A percentile compares a stretch with the other conserved stretches of the same genome.
Conservation (phyloP, 2,329 filamentous ascomycete genomes). For the Cytospora chrysosperma region DNA sequence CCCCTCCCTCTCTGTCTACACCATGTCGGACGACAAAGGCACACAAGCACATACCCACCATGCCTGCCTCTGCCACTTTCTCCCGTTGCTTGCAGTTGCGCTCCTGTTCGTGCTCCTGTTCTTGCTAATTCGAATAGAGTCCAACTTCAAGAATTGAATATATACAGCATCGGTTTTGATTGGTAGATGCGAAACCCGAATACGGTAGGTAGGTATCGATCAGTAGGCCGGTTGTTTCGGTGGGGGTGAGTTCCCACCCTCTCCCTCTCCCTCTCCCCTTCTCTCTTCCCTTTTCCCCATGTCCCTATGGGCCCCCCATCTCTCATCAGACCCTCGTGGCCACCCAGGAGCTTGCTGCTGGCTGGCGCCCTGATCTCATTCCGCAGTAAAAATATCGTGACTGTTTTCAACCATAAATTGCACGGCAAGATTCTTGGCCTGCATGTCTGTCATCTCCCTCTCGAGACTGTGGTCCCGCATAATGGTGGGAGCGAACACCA, state of each 20-base stretch:
- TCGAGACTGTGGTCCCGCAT: constrained; percentile 90
- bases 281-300: no score
- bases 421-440: constrained; percentile 86
- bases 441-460: constrained; percentile 94
- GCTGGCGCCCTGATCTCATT: constrained; percentile 9
- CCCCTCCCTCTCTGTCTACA: neutral
- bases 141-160: constrained; percentile 22
- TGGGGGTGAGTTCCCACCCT: neutral
- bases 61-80: neutral
- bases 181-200: neutral
- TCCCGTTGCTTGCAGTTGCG: no score
- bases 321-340: neutral
- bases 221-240: neutral
- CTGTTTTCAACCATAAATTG: constrained; percentile 93
- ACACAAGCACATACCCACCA: neutral
- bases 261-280: neutral
- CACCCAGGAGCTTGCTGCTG: neutral
- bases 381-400: constrained; percentile 70
- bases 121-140: constrained; percentile 7
- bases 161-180: constrained; percentile 18
- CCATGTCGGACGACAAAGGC: constrained; percentile 9
- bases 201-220: constrained; percentile 8
- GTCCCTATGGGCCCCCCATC: no score
- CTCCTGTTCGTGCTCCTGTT: neutral
- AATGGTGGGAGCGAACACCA: constrained; percentile 96